Evolutionary conservation across 306 rosid species (phyloP).

Genomic region (Prunus mongolica): DNA sequence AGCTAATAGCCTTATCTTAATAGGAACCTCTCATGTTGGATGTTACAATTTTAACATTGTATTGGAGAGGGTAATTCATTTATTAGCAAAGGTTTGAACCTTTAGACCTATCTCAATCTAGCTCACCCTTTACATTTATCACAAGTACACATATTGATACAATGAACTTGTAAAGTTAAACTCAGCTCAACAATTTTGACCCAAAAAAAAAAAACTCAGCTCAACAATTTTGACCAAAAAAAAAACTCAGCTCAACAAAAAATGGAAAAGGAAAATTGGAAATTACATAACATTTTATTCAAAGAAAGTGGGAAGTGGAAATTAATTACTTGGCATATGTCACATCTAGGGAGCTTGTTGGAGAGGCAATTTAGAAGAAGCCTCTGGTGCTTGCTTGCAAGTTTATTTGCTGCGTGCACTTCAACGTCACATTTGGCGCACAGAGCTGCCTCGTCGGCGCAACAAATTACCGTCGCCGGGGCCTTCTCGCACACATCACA

Average conservation of each 20-base stretch:
- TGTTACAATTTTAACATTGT: not conserved
- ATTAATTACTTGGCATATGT: constrained; percentile 78
- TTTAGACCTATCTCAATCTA: not conserved
- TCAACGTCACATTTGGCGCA: constrained; percentile 90
- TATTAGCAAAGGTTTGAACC: not conserved
- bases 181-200: not conserved
- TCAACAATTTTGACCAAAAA: not conserved
- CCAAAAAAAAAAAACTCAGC: no score
- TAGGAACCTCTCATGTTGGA: not conserved
- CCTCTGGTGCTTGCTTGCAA: constrained; percentile 96
- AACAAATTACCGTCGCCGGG: constrained; percentile 89
- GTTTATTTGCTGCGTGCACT: constrained; percentile 97
- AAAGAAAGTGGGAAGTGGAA: not conserved
- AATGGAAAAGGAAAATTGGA: not conserved
- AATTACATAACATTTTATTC: not conserved
- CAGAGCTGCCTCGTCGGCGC: constrained; percentile 96
- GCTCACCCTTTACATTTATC: not conserved
- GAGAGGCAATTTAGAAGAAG: constrained; percentile 80
- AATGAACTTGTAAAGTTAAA: not conserved
- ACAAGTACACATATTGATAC: not conserved
- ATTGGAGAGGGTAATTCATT: not conserved
- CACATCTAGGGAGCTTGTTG: constrained; percentile 86
- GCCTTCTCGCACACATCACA: constrained; percentile 98
- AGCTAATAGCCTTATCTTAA: not conserved
- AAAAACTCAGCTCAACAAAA: no score